phyloP scores from a whole-genome alignment of 2,329 filamentous ascomycete species.

The Knufia petricola region DNA sequence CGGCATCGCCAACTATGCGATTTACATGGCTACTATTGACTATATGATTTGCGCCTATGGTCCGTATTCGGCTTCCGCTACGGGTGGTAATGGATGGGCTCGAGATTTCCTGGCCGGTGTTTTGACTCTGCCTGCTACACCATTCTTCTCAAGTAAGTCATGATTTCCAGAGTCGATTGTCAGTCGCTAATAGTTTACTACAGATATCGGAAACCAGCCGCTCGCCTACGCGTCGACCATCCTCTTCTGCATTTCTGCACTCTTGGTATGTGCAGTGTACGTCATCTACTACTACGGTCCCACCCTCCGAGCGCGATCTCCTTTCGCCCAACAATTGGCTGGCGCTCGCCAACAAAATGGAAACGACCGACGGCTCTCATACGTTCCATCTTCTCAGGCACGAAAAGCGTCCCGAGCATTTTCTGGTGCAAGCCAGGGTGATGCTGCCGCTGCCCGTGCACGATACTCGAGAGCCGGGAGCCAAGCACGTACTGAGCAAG shows the following conservation, averaged over 20 bases:
- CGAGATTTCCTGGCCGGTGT: slow-evolving; percentile 57
- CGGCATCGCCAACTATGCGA: slow-evolving; percentile 53
- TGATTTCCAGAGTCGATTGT: neutral
- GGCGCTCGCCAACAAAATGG: slow-evolving; percentile 29
- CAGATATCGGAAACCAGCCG: slow-evolving; percentile 42
- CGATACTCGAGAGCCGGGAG: neutral
- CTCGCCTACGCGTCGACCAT: slow-evolving; percentile 55
- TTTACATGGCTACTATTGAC: slow-evolving; percentile 54
- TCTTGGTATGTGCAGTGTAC: slow-evolving; percentile 55
- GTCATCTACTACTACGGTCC: slow-evolving; percentile 59
- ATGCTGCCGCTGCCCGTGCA: neutral
- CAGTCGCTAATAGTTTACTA: slow-evolving; percentile 2
- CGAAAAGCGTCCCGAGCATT: slow-evolving; percentile 1
- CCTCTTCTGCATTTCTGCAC: slow-evolving; percentile 51
- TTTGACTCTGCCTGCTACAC: slow-evolving; percentile 51
- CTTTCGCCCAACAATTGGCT: slow-evolving; percentile 56
- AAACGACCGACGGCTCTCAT: slow-evolving; percentile 27
- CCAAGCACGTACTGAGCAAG: slow-evolving; percentile 4
- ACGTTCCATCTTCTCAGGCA: slow-evolving; percentile 23
- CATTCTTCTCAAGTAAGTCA: slow-evolving; percentile 32
- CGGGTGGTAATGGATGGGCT: slow-evolving; percentile 57
- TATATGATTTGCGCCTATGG: slow-evolving; percentile 59
- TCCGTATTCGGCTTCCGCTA: slow-evolving; percentile 55
- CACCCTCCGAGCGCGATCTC: slow-evolving; percentile 48
- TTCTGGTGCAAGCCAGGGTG: neutral